Conservation (phyloP, 352 stramenopile genomes). For the Phytophthora macrochlamydospora region DNA sequence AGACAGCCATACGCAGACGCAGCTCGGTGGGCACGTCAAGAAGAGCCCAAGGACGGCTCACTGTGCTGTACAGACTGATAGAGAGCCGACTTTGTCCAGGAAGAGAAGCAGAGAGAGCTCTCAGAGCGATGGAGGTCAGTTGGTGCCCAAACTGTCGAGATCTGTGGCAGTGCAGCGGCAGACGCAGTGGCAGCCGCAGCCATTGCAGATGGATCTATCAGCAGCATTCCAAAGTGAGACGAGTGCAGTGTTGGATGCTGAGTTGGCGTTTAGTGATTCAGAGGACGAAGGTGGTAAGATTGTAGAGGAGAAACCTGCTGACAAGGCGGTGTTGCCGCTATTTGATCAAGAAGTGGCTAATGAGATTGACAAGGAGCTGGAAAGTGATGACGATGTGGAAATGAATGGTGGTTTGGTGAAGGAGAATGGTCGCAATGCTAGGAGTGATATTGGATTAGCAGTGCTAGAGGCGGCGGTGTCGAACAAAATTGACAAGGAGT, state of each 20-base stretch:
- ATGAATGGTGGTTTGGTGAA: constrained; percentile 10
- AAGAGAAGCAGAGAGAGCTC: constrained; percentile 10
- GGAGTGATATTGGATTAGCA: too few relatives aligned
- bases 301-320: background rate
- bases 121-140: constrained; percentile 13
- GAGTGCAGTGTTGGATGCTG: constrained; percentile 42
- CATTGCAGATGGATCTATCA: constrained; percentile 8
- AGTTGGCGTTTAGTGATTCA: constrained; percentile 41
- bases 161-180: background rate
- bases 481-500: constrained; percentile 34
- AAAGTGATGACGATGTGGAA: constrained; percentile 27
- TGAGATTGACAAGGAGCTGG: constrained; percentile 36
- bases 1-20: constrained; percentile 30
- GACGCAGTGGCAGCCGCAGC: background rate
- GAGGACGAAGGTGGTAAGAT: constrained; percentile 17
- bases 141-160: constrained; percentile 22
- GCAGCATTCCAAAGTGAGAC: constrained; percentile 16
- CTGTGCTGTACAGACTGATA: constrained; percentile 24
- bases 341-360: constrained; percentile 2
- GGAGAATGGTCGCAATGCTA: background rate
- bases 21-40: constrained; percentile 21
- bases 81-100: background rate
- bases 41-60: constrained; percentile 9
- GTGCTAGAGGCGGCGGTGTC: background rate
- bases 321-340: background rate